Conservation (phyloP, 768 basidiomycete species). For the Mycena rebaudengoi region DNA sequence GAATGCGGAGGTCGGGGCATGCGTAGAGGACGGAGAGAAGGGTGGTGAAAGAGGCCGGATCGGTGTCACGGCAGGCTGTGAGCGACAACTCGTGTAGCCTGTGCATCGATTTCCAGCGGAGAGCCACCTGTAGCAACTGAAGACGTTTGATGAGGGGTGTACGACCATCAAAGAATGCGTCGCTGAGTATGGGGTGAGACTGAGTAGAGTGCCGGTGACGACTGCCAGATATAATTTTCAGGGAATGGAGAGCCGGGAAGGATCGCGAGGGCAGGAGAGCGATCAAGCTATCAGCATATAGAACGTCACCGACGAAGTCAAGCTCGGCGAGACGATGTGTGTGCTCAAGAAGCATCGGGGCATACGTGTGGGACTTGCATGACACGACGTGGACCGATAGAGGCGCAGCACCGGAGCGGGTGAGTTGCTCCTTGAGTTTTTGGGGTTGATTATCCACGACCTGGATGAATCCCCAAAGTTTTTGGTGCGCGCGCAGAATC, state of each 20-base stretch:
- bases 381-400: background rate
- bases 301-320: background rate
- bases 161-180: background rate
- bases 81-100: background rate
- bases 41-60: background rate
- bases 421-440: background rate
- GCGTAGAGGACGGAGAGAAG: background rate
- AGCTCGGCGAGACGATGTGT: background rate
- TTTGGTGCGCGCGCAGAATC: background rate
- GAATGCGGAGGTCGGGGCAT: background rate
- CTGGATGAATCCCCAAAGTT: background rate
- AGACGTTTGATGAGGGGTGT: background rate
- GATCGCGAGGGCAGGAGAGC: background rate
- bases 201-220: background rate
- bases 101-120: background rate
- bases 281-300: background rate
- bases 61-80: background rate
- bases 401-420: slow-evolving; percentile 3
- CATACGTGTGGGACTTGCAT: background rate
- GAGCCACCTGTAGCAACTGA: background rate
- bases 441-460: background rate
- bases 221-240: too few species aligned
- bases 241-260: background rate
- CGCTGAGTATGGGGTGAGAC: background rate
- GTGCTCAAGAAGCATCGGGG: background rate